A percentile compares a stretch with the other conserved stretches of the same genome.
Evolutionary conservation across 2,329 filamentous ascomycete genomes (phyloP).

Genomic region (Fusarium tjaetaba): DNA sequence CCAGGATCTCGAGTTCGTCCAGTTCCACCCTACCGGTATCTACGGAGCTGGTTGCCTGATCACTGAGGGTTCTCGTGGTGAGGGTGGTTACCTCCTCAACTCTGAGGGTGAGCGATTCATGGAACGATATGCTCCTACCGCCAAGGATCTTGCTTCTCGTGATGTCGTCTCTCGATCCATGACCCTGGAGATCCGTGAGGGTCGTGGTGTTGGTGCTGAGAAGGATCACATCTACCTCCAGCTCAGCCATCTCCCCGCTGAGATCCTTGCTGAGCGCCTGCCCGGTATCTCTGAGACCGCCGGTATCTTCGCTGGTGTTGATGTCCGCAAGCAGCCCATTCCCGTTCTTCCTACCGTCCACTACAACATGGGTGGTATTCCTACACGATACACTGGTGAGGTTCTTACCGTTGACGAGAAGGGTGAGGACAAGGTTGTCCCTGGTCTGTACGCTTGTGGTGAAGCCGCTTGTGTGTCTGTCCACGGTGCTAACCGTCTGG

Average conservation of each 20-base stretch:
- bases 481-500: constrained; percentile 96
- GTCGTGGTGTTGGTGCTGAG: constrained; percentile 93
- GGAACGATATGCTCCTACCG: constrained; percentile 97
- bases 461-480: constrained; percentile 98
- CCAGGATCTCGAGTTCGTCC: constrained; percentile 99
- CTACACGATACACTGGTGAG: constrained; percentile 96
- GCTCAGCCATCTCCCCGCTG: constrained; percentile 91
- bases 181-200: constrained; percentile 98
- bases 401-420: constrained; percentile 87
- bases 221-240: constrained; percentile 99
- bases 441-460: constrained; percentile 94
- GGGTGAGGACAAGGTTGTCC: constrained; percentile 92
- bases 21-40: constrained; percentile 99
- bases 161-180: constrained; percentile 98
- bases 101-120: constrained; percentile 99
- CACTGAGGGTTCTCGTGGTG: constrained; percentile 96
- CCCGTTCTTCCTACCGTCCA: constrained; percentile 96
- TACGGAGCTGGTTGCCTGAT: constrained; percentile 98
- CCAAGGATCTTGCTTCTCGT: constrained; percentile 95
- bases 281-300: constrained; percentile 99
- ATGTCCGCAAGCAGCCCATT: constrained; percentile 96
- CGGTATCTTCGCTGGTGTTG: constrained; percentile 95
- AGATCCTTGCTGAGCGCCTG: constrained; percentile 94
- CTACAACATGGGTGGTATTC: constrained; percentile 99
- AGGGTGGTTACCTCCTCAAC: constrained; percentile 98